phyloP scores from a whole-genome alignment of 2,329 filamentous ascomycete genomes.

The Graphium sp. region DNA sequence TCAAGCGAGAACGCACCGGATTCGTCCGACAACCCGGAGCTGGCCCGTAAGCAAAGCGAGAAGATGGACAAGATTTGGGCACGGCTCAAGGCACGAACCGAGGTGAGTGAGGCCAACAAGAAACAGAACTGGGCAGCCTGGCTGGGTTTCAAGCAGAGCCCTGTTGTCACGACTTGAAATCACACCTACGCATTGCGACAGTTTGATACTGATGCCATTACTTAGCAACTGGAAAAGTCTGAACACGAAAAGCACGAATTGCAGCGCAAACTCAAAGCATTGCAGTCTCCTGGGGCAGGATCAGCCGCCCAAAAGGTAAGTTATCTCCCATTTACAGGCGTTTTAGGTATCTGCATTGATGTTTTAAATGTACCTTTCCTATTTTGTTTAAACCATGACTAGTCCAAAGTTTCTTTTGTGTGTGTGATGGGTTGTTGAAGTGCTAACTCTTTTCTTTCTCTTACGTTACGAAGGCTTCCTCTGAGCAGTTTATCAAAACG shows the following conservation, averaged over 20 bases:
- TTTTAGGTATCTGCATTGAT: too few species aligned
- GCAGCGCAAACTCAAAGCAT: slow-evolving; percentile 36
- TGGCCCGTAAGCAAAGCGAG: slow-evolving; percentile 27
- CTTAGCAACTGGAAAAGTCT: slow-evolving; percentile 39
- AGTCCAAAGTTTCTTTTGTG: neutral
- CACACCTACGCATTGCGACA: too few species aligned
- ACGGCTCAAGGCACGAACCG: slow-evolving; percentile 36
- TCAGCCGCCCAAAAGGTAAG: slow-evolving; percentile 35
- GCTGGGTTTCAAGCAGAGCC: too few species aligned
- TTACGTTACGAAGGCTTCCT: slow-evolving; percentile 21
- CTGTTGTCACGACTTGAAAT: too few species aligned
- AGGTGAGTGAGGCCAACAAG: too few species aligned
- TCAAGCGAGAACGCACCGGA: too few species aligned
- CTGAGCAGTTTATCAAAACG: slow-evolving; percentile 43
- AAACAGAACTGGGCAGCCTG: too few species aligned
- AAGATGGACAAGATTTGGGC: slow-evolving; percentile 41
- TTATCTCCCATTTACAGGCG: too few species aligned
- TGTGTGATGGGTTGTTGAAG: neutral
- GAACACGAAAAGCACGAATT: slow-evolving; percentile 39
- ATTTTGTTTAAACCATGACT: too few species aligned
- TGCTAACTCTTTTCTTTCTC: neutral
- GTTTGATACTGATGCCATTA: too few species aligned
- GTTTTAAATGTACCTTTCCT: too few species aligned
- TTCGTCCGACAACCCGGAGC: too few species aligned
- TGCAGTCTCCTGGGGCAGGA: slow-evolving; percentile 28